Conservation (phyloP, 805 yeast genomes). For the Pichia paraexigua region DNA sequence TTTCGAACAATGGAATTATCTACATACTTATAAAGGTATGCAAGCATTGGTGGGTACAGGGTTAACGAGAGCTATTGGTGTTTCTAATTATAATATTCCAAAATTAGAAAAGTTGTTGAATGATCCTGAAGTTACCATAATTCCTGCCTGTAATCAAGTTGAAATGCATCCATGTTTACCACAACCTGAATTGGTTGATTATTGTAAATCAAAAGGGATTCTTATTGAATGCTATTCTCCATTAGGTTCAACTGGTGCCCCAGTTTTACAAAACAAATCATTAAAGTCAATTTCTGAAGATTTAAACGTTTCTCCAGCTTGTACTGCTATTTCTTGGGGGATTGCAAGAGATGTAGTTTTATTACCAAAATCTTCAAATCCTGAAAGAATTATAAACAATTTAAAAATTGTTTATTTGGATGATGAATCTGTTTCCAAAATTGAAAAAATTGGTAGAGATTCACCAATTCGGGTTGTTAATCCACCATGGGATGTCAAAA, state of each 20-base stretch:
- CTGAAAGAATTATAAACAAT: constrained; percentile 35
- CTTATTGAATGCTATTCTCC: constrained; percentile 72
- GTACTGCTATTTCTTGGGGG: constrained; percentile 52
- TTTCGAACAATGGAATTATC: constrained; percentile 29
- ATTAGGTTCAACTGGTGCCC: constrained; percentile 53
- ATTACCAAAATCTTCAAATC: constrained; percentile 42
- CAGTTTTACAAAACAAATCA: constrained; percentile 38
- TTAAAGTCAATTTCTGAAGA: constrained; percentile 38
- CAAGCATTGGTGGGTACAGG: constrained; percentile 39
- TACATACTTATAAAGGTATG: constrained; percentile 56
- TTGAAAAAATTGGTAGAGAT: constrained; percentile 5
- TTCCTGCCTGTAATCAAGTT: constrained; percentile 47
- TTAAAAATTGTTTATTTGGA: constrained; percentile 28
- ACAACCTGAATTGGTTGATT: constrained; percentile 50
- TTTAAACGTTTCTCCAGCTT: constrained; percentile 38
- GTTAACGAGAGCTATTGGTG: constrained; percentile 55
- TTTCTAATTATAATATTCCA: constrained; percentile 58
- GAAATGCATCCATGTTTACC: constrained; percentile 68
- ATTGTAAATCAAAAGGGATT: constrained; percentile 44
- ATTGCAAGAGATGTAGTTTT: constrained; percentile 47
- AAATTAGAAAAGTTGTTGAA: constrained; percentile 44
- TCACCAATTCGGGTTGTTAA: constrained; percentile 2
- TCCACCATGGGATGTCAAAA: constrained; percentile 8
- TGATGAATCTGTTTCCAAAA: constrained; percentile 27
- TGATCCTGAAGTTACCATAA: constrained; percentile 37